Evolutionary conservation across 2,329 filamentous ascomycete genomes (phyloP).

Genomic region (Aspergillus neotritici): DNA sequence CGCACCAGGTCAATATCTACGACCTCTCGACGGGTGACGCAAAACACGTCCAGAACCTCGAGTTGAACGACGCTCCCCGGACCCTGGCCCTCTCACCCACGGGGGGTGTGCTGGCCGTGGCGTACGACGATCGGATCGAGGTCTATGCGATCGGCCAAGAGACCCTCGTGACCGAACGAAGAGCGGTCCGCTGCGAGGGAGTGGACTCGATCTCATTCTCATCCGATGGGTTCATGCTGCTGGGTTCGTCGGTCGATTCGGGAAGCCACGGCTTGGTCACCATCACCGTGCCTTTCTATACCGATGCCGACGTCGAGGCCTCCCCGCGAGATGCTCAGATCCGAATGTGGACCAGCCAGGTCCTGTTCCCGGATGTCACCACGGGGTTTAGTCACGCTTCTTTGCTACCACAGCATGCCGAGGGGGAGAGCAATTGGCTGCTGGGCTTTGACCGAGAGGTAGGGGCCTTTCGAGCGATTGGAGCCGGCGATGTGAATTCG

Average conservation of each 20-base stretch:
- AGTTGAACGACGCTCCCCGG: constrained; percentile 70
- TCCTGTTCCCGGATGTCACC: constrained; percentile 75
- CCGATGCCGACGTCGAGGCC: constrained; percentile 49
- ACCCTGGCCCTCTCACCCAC: constrained; percentile 76
- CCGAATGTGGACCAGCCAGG: constrained; percentile 78
- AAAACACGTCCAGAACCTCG: constrained; percentile 65
- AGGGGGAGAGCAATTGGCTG: constrained; percentile 63
- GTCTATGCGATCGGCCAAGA: constrained; percentile 67
- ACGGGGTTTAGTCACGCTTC: constrained; percentile 72
- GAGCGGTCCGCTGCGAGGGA: constrained; percentile 71
- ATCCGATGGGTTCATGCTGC: constrained; percentile 68
- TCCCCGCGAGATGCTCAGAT: constrained; percentile 57
- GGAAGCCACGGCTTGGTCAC: constrained; percentile 66
- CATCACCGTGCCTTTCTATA: constrained; percentile 73
- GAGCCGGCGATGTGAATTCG: constrained; percentile 67
- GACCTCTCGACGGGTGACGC: constrained; percentile 60
- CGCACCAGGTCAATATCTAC: constrained; percentile 84
- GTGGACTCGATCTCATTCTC: constrained; percentile 73
- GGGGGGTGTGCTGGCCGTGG: constrained; percentile 74
- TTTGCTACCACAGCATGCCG: constrained; percentile 50
- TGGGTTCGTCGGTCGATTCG: constrained; percentile 66
- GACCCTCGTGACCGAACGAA: constrained; percentile 59
- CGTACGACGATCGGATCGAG: constrained; percentile 84
- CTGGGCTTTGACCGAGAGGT: constrained; percentile 73
- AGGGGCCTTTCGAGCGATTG: constrained; percentile 71